These are phyloP conservation scores for Claviceps digitariae DNA, from an alignment of 2,329 filamentous ascomycete genomes.

Conservation along the genomic window DNA sequence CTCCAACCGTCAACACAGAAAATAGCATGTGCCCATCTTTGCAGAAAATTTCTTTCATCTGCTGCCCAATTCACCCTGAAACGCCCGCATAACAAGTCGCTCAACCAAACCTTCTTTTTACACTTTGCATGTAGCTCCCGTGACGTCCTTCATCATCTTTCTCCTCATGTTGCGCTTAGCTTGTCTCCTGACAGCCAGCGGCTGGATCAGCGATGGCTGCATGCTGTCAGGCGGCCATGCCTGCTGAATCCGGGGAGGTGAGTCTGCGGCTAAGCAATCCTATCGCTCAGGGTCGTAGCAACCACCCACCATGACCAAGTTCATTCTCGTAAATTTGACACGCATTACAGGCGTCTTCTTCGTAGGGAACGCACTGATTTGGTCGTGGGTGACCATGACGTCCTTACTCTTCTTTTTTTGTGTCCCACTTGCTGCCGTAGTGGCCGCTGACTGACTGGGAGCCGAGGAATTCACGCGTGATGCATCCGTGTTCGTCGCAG, in stretches of 20 bases:
- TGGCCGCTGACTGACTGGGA: constrained; percentile 15
- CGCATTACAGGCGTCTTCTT: constrained; percentile 95
- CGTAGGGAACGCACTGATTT: constrained; percentile 87
- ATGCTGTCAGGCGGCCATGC: constrained; percentile 1
- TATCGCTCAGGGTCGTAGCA: constrained; percentile 45
- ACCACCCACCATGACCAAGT: constrained; percentile 76
- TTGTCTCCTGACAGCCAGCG: constrained; percentile 3
- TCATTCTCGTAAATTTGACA: constrained; percentile 90
- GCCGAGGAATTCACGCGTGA: constrained; percentile 8
- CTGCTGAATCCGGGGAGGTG: neutral
- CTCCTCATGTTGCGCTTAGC: constrained; percentile 4
- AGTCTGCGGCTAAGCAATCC: constrained; percentile 7
- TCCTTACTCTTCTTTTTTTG: constrained; percentile 77
- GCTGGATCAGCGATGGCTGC: constrained; percentile 3
- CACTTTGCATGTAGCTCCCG: neutral
- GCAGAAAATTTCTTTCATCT: neutral
- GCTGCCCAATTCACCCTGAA: neutral
- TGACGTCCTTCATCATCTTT: neutral
- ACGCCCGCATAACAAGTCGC: neutral
- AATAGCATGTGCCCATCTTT: neutral
- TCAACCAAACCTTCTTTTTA: neutral
- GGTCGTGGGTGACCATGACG: constrained; percentile 78
- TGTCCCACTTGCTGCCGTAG: constrained; percentile 16
- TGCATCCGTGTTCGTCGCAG: constrained; percentile 15
- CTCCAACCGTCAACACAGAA: neutral